Evolutionary conservation across 345 rosid species (phyloP).

Genomic region (Ceriops decandra): DNA sequence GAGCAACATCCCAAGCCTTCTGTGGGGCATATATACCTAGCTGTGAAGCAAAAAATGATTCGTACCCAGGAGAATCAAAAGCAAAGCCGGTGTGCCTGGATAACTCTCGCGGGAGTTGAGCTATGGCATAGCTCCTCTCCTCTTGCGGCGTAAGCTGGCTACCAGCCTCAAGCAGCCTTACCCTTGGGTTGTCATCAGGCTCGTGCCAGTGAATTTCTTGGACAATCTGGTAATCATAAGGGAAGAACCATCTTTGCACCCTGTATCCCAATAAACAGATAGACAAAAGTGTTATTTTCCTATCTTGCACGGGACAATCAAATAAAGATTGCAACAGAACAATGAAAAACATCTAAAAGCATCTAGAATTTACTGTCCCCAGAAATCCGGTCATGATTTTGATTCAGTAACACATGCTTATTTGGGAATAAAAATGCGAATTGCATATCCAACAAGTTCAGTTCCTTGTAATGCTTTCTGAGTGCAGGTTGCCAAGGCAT

Average conservation of each 20-base stretch:
- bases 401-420: background rate
- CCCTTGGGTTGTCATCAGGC: slow-evolving; percentile 42
- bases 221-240: slow-evolving; percentile 87
- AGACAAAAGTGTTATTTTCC: no score
- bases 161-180: slow-evolving; percentile 45
- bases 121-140: slow-evolving; percentile 74
- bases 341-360: background rate
- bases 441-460: background rate
- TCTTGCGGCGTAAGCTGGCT: slow-evolving; percentile 69
- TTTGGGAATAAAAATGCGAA: background rate
- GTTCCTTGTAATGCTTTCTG: background rate
- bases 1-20: slow-evolving; percentile 97
- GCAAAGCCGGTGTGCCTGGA: slow-evolving; percentile 96
- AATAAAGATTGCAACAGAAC: background rate
- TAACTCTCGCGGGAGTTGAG: slow-evolving; percentile 80
- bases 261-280: slow-evolving; percentile 33
- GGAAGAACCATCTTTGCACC: slow-evolving; percentile 89
- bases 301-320: background rate
- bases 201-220: slow-evolving; percentile 87
- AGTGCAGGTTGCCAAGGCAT: background rate
- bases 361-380: background rate
- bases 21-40: slow-evolving; percentile 82
- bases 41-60: slow-evolving; percentile 94
- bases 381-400: background rate
- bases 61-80: slow-evolving; percentile 95